Base-by-base conservation (phyloP, 2,329 filamentous ascomycete genomes). In the Diaporthe ilicicola region DNA sequence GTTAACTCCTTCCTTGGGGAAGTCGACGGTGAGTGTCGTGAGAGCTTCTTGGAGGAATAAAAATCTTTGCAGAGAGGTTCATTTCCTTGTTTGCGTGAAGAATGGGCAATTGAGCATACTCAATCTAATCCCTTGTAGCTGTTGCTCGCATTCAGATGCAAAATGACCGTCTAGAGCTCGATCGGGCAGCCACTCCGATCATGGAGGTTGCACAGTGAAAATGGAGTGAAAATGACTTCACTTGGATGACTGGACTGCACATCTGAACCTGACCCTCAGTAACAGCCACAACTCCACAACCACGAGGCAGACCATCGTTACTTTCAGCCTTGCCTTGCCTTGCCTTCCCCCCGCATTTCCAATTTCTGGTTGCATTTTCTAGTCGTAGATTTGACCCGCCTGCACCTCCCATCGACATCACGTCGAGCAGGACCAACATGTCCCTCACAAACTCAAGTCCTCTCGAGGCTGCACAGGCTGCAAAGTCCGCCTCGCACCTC, bases 381-480 rank as follows among this genome's bases (percentile, higher is more conserved):
- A 68, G 42, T 27, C 27, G 15, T 48, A 53, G 53, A 70, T 27
- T 48, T 19, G 32, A 24, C 32, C 42, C 32, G 42, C 32, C 27
- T 50, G 32, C 48, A 17, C 27, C 19, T 32, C n/a, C 10, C 12
- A 37, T 4, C 42, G 32, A 29, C 29, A n/a, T n/a, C n/a, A 34
- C 32, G 53, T n/a, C 24, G 22, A 50, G 1, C 70, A 69, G 10
- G 7, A 46, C 24, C 46, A 46, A 48, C 46, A 97, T 98, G 96
- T 97, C 95, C 75, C 87, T 98, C 71, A 97, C 95, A 61, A 95
- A 93, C 81, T 93, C 93, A 67, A 92, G 92, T 39, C 93, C 95
- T 59, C 85, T 89, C 69, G 90, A 94, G 74, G 93, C 93, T 66
- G 95, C 95, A 46, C 87, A 87, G 77, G 88, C 91, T 59, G 95